Evolutionary conservation across 352 stramenopile species (phyloP), one percentile per base, ranked within the genome.

Genomic region (Phytophthora ohioensis): DNA sequence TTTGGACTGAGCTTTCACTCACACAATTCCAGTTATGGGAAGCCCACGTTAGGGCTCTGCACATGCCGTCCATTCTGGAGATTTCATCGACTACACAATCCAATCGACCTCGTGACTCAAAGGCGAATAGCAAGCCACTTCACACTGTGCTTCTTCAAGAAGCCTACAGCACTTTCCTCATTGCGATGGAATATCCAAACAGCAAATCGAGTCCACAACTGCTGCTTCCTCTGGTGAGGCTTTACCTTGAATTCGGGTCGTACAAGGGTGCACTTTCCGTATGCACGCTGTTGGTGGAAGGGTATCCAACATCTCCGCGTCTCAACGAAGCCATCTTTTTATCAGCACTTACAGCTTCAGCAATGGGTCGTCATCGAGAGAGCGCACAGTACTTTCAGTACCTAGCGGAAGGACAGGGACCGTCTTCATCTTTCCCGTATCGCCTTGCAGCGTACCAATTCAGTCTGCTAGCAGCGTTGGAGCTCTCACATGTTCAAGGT

Each of bases 381-480:
- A 90, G 83, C 39, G 80, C 84, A 8, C 81, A 92, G 41, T 92
- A 94, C 56, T 90, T 94, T 36, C 75, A 88, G 54, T 86, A 92
- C 61, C 39, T 94, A 35, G 75, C 84, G 4, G 83, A 92, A 10
- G 80, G 81, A 3, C 83, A 85, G 1, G 68, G 68, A 42, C 52
- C 62, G 17, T 63, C 68, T 27, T 71, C 59, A 7, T 62, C 51
- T 10, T 51, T 71, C 27, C 84, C 83, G 5, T 78, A 80, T 65
- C 80, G 76, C 32, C 48, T 92, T 1, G 57, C 68, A 31, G 65
- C 64, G 12, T 92, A 92, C 64, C 83, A 91, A 31, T 53, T 94
- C 45, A 67, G 84, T 41, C 49, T 94, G 17, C 57, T 94, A 27
- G 74, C 87, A 41, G 84, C 78, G 13, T 53, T 88, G 9, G 75